A percentile compares a stretch with the other conserved stretches of the same genome.
phyloP scores from a whole-genome alignment of 305 asterid genomes.

The Ajuga reptans region DNA sequence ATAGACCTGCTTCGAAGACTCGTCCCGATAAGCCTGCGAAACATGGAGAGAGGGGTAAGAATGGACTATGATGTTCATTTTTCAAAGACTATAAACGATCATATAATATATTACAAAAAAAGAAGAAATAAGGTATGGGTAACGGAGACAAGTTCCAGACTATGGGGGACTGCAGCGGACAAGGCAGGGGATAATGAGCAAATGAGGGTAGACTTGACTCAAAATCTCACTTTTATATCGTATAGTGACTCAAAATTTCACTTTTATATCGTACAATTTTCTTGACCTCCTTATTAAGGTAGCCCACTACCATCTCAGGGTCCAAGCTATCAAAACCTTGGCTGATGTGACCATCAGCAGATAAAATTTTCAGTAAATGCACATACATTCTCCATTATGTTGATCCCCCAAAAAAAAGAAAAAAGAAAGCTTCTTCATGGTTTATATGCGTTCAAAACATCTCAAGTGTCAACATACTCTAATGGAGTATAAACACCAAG shows the following conservation, averaged over 20 bases:
- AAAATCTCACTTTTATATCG: too few species aligned
- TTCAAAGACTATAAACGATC: not conserved
- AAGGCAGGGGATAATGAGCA: not conserved
- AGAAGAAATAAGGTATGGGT: too few species aligned
- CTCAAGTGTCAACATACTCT: not conserved
- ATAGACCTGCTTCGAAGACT: constrained; percentile 65
- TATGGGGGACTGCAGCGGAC: not conserved
- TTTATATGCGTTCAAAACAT: not conserved
- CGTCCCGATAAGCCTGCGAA: constrained; percentile 80
- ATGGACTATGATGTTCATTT: not conserved
- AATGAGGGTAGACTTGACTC: not conserved
- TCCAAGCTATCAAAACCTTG: too few species aligned
- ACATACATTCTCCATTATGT: not conserved
- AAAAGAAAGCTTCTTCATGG: not conserved
- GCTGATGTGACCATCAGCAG: not conserved
- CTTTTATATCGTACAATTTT: not conserved
- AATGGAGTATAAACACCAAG: not conserved
- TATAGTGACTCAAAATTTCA: not conserved
- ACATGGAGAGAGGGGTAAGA: not conserved
- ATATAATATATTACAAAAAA: not conserved
- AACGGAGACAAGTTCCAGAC: not conserved
- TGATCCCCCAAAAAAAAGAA: too few species aligned
- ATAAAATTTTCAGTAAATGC: not conserved
- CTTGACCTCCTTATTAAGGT: not conserved
- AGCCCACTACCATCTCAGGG: not conserved